phyloP scores from a whole-genome alignment of 1,284 basidiomycete species.

The Ustilago nuda region DNA sequence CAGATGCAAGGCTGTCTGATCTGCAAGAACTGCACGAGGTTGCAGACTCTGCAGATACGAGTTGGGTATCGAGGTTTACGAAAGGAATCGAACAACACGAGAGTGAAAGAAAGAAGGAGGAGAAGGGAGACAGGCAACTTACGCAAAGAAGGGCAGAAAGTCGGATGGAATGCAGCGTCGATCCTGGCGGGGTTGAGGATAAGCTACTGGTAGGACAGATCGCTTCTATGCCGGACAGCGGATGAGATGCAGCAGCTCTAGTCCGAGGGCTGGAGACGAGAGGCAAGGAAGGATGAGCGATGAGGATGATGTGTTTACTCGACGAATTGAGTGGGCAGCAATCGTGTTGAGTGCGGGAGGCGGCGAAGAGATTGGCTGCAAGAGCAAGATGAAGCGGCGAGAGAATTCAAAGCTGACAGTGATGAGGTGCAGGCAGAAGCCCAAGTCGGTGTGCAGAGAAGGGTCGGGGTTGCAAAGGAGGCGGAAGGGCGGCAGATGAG shows the following conservation, averaged over 20 bases:
- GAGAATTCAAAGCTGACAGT: conserved; percentile 13
- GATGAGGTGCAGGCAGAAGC: conserved; percentile 11
- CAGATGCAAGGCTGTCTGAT: conserved; percentile 4
- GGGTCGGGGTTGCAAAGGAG: conserved; percentile 20
- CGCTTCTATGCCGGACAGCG: conserved; percentile 17
- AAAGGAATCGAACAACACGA: background rate
- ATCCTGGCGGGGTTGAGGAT: conserved; percentile 24
- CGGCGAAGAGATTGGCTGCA: conserved; percentile 13
- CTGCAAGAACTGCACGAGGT: conserved; percentile 14
- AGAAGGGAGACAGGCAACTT: conserved; percentile 20
- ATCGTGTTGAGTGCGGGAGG: conserved; percentile 22
- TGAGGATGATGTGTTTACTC: conserved; percentile 34
- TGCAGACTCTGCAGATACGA: background rate
- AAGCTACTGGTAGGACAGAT: conserved; percentile 26
- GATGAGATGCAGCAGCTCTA: conserved; percentile 13
- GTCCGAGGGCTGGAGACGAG: conserved; percentile 1
- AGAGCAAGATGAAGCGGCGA: conserved; percentile 11
- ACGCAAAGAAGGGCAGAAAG: conserved; percentile 21
- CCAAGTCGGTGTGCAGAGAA: conserved; percentile 24
- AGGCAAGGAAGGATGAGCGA: conserved; percentile 1
- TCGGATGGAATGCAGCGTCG: conserved; percentile 40
- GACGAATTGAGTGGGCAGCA: conserved; percentile 8
- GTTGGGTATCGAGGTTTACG: conserved; percentile 2
- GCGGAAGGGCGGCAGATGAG: conserved; percentile 12
- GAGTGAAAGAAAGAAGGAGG: background rate